Base-by-base conservation (phyloP, 306 rosid genomes). In the Myrica gale region DNA sequence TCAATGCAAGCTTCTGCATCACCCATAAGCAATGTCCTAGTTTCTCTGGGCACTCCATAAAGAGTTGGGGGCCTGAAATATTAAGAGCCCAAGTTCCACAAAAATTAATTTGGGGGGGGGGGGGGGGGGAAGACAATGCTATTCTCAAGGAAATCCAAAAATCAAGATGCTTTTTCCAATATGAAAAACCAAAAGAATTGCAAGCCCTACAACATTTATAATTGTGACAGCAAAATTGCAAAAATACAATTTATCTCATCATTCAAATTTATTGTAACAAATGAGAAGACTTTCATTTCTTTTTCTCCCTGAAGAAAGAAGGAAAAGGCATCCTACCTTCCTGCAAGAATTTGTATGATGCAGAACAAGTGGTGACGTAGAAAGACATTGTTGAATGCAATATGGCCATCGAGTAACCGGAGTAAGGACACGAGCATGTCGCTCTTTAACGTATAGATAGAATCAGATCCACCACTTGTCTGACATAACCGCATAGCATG, bases 301-400 rank as follows among this genome's bases (percentile, higher is more conserved):
- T 32, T 32, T 32, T 61, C 9, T 3, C 10, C 4, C 12, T 9
- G 43, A 53, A 47, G 48, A 8, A 55, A 1, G 3, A 17, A 8
- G 52, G 2, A 60, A 20, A 66, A 26, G 23, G 60, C 4, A 72
- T 80, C 82, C 67, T 74, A 92, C 99, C 99, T 92, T 83, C 89
- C 92, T 39, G 93, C 92, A 76, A 95, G 93, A 80, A 83, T 84
- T 90, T 95, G 99, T 74, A 95, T 82, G 79, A 90, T 87, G 85
- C 96, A 87, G 89, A 95, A 95, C 81, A 95, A 72, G 85, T 92
- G 84, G 78, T 95, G 99, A 74, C 97, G 97, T 78, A 95, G 97
- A 82, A 67, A 79, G 56, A 90, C 84, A 75, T 90, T 95, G 77
- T 95, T 95, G 89, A 90, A 95, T 48, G 97, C 84, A 74, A 85